A percentile compares a stretch with the other conserved stretches of the same genome.
Conservation (phyloP, 2,329 filamentous ascomycete species). For the Parasarocladium wereldwijsianum region DNA sequence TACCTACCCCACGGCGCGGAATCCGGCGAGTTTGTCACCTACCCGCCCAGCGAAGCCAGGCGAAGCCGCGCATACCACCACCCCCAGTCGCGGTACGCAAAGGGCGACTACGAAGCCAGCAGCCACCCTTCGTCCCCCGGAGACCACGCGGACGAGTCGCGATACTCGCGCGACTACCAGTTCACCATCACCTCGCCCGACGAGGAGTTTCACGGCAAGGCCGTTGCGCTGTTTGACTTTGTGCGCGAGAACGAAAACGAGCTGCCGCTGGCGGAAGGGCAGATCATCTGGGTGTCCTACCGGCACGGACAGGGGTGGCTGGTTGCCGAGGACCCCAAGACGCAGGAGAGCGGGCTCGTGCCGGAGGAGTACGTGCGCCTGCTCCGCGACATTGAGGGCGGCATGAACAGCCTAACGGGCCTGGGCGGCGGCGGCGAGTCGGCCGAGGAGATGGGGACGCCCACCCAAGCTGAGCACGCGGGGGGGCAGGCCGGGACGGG, state of each 20-base stretch:
- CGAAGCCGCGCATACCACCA: conserved; percentile 33
- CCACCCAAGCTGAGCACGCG: conserved; percentile 44
- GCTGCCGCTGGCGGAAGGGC: conserved; percentile 78
- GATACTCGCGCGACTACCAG: conserved; percentile 83
- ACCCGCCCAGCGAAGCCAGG: conserved; percentile 49
- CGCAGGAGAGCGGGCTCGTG: conserved; percentile 83
- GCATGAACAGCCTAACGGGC: conserved; percentile 58
- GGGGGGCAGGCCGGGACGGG: conserved; percentile 6
- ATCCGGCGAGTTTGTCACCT: conserved; percentile 66
- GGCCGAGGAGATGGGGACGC: conserved; percentile 43
- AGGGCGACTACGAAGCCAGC: conserved; percentile 36
- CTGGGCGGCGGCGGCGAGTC: conserved; percentile 34
- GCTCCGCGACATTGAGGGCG: conserved; percentile 84
- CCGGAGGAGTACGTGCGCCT: conserved; percentile 93
- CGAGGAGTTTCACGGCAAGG: conserved; percentile 95
- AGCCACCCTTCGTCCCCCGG: conserved; percentile 44
- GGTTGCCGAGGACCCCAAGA: conserved; percentile 90
- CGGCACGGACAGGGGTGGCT: conserved; percentile 94
- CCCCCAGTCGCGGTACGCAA: conserved; percentile 29
- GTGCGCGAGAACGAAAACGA: conserved; percentile 93
- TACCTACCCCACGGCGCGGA: conserved; percentile 58
- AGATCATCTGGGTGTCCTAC: conserved; percentile 94
- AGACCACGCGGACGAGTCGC: conserved; percentile 50
- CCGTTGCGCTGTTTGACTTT: conserved; percentile 91
- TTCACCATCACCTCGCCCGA: conserved; percentile 92